Percentiles rank a stretch among this genome's conserved stretches.
Evolutionary conservation across 1,284 basidiomycete species (phyloP).

Genomic region (Neolentinus lepideus): DNA sequence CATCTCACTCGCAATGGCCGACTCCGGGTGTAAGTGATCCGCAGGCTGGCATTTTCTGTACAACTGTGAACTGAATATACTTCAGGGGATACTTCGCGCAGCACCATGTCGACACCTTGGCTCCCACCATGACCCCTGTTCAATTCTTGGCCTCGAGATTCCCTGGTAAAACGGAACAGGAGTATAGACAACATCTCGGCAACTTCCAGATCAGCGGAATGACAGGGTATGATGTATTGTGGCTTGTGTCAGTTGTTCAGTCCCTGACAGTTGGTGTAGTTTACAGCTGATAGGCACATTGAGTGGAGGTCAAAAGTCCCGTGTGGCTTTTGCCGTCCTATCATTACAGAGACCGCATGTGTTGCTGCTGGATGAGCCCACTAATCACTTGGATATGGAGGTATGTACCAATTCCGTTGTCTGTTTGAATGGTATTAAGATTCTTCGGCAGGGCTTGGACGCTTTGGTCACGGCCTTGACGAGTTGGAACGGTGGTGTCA

Average conservation of each 20-base stretch:
- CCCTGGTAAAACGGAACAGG: slow-evolving; percentile 94
- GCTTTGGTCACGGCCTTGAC: slow-evolving; percentile 87
- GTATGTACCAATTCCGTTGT: slow-evolving; percentile 20
- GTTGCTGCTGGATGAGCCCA: slow-evolving; percentile 90
- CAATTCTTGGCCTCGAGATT: slow-evolving; percentile 88
- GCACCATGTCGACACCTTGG: slow-evolving; percentile 94
- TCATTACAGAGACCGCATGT: slow-evolving; percentile 87
- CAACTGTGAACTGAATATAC: background rate
- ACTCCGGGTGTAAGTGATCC: slow-evolving; percentile 64
- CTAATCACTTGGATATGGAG: slow-evolving; percentile 97
- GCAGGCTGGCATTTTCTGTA: background rate
- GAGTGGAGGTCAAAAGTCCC: slow-evolving; percentile 95
- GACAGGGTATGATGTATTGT: slow-evolving; percentile 56
- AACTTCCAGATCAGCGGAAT: slow-evolving; percentile 98
- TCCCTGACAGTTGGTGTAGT: slow-evolving; percentile 25
- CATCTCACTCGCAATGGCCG: slow-evolving; percentile 89
- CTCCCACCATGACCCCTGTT: slow-evolving; percentile 82
- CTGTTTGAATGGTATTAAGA: background rate
- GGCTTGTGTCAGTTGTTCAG: background rate
- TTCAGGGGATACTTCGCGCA: slow-evolving; percentile 89
- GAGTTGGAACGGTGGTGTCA: slow-evolving; percentile 94
- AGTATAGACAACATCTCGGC: slow-evolving; percentile 93
- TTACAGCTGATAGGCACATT: slow-evolving; percentile 77
- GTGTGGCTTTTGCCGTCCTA: slow-evolving; percentile 93
- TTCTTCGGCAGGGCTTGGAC: slow-evolving; percentile 70